Conservation (phyloP, 1,284 basidiomycete species). For the Austroboletus novae-zelandiae region DNA sequence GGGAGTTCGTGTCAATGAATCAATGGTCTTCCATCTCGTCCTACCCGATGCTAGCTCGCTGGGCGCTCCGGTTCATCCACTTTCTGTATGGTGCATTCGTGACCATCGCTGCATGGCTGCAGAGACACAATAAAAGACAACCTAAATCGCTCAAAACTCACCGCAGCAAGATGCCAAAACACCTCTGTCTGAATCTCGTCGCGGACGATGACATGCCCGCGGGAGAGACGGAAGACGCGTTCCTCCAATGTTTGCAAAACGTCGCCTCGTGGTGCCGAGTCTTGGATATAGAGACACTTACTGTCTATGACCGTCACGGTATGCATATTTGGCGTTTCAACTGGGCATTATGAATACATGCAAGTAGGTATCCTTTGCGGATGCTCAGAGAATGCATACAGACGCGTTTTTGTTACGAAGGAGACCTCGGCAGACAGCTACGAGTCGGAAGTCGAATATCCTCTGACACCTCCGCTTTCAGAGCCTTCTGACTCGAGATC, state of each 20-base stretch:
- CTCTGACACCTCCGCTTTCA: slow-evolving; percentile 69
- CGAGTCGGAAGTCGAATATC: slow-evolving; percentile 58
- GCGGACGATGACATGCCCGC: slow-evolving; percentile 34
- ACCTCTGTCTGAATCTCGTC: slow-evolving; percentile 63
- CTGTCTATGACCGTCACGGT: slow-evolving; percentile 72
- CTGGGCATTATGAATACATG: slow-evolving; percentile 6
- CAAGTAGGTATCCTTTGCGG: slow-evolving; percentile 46
- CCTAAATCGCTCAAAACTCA: slow-evolving; percentile 48
- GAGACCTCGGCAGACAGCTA: slow-evolving; percentile 40
- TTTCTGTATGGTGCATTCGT: slow-evolving; percentile 50
- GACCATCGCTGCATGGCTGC: slow-evolving; percentile 40
- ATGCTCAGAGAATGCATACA: slow-evolving; percentile 41
- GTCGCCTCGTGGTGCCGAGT: slow-evolving; percentile 58
- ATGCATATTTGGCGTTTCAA: slow-evolving; percentile 21
- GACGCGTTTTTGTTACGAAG: slow-evolving; percentile 32
- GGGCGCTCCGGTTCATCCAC: slow-evolving; percentile 55
- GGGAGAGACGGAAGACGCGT: slow-evolving; percentile 39
- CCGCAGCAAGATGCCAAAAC: slow-evolving; percentile 57
- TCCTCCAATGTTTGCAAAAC: slow-evolving; percentile 52
- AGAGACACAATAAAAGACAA: slow-evolving; percentile 31
- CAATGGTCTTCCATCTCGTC: background rate
- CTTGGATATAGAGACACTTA: slow-evolving; percentile 57
- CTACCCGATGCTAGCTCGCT: slow-evolving; percentile 36
- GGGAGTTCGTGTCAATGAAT: background rate
- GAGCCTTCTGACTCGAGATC: slow-evolving; percentile 63